Percentiles rank a stretch among this genome's conserved stretches.
phyloP scores from a whole-genome alignment of 176 grass and related monocot species.

The Saccharum spontaneum region DNA sequence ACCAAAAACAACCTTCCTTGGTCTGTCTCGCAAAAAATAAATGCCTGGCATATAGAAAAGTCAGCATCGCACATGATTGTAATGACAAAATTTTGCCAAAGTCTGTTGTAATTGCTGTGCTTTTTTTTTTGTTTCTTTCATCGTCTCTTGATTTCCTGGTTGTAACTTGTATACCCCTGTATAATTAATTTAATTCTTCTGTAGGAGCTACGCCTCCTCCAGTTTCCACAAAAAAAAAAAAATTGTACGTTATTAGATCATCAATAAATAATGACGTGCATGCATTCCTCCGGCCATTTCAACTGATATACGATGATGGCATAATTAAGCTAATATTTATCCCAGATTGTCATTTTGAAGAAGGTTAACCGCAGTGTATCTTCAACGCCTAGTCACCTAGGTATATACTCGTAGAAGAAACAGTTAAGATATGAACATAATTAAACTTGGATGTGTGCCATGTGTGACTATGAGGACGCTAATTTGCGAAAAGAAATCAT shows the following conservation, averaged over 20 bases:
- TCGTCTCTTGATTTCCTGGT: too few relatives aligned
- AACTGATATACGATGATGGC: too few relatives aligned
- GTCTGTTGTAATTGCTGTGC: too few relatives aligned
- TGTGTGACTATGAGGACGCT: background rate
- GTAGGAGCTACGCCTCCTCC: too few relatives aligned
- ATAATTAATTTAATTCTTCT: too few relatives aligned
- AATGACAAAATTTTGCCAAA: too few relatives aligned
- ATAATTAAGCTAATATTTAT: background rate
- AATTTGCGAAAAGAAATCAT: background rate
- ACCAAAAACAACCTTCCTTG: background rate
- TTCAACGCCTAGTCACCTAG: background rate
- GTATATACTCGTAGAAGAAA: background rate
- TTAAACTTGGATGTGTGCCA: background rate
- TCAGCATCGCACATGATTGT: background rate
- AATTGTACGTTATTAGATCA: too few relatives aligned
- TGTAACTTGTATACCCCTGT: too few relatives aligned
- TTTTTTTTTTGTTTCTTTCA: too few relatives aligned
- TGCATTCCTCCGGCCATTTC: background rate
- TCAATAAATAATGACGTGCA: background rate
- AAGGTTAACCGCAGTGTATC: background rate
- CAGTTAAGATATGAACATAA: conserved; percentile 5
- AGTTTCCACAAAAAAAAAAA: too few relatives aligned
- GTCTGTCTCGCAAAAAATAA: background rate
- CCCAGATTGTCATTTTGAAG: background rate
- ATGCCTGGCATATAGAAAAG: background rate